Conservation (phyloP, 129 eudicot species). For the Centella asiatica region DNA sequence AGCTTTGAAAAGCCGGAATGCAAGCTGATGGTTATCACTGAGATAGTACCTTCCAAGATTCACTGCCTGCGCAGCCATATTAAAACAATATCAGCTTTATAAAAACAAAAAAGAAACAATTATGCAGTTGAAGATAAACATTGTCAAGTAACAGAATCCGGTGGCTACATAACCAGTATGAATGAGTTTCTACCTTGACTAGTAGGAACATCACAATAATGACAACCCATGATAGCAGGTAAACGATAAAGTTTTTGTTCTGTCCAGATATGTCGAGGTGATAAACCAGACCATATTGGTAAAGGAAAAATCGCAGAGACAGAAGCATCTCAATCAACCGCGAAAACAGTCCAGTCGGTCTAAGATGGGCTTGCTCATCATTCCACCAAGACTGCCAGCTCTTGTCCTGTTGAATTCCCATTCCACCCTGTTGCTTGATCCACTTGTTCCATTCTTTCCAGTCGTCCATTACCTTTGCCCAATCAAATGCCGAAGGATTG, state of each 20-base stretch:
- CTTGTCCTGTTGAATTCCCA: constrained; percentile 85
- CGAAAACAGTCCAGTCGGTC: constrained; percentile 54
- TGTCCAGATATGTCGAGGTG: constrained; percentile 75
- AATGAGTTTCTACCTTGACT: constrained; percentile 54
- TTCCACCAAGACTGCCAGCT: constrained; percentile 99
- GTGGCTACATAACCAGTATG: neutral
- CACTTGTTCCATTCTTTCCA: constrained; percentile 99
- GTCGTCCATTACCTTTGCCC: constrained; percentile 90
- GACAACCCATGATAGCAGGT: constrained; percentile 95
- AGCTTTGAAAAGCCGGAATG: constrained; percentile 73
- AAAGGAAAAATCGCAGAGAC: constrained; percentile 73
- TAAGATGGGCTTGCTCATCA: constrained; percentile 80
- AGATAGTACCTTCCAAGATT: constrained; percentile 59
- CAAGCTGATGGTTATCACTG: constrained; percentile 66
- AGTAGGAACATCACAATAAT: constrained; percentile 59
- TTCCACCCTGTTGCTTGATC: constrained; percentile 92
- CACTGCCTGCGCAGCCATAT: constrained; percentile 39
- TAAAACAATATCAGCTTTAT: neutral
- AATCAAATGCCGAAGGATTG: constrained; percentile 85
- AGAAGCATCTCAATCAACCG: constrained; percentile 71
- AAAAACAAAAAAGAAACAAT: neutral
- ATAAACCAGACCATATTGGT: constrained; percentile 90
- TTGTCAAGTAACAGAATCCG: neutral
- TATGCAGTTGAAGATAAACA: neutral
- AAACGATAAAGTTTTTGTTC: constrained; percentile 56